These are phyloP conservation scores for Dalbergia cultrata DNA, from an alignment of 306 rosid genomes.

Conservation along the genomic window DNA sequence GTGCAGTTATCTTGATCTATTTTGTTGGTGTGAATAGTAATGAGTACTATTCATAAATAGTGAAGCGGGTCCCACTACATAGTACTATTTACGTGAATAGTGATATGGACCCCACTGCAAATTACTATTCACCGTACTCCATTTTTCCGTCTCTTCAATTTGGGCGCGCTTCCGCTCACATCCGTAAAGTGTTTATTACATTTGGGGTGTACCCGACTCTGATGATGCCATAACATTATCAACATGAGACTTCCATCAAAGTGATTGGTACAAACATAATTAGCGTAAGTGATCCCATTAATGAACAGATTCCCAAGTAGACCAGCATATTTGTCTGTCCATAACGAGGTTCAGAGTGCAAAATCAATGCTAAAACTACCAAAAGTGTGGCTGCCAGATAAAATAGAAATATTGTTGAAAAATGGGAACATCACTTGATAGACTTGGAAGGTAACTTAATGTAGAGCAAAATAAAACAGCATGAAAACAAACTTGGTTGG, in stretches of 20 bases:
- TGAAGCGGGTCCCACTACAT: too few species aligned
- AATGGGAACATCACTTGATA: conserved; percentile 33
- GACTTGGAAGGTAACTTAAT: background rate
- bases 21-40: too few species aligned
- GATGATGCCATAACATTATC: too few species aligned
- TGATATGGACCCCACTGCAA: too few species aligned
- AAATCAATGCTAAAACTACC: conserved; percentile 72
- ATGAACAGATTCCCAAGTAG: conserved; percentile 75
- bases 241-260: conserved; percentile 23
- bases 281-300: conserved; percentile 94
- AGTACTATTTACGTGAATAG: too few species aligned
- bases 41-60: too few species aligned
- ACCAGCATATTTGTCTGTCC: conserved; percentile 84
- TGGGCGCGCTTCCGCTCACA: too few species aligned
- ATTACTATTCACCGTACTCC: too few species aligned
- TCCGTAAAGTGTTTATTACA: too few species aligned
- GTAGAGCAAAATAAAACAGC: background rate
- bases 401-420: conserved; percentile 66
- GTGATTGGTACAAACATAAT: conserved; percentile 31
- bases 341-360: conserved; percentile 84
- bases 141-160: too few species aligned
- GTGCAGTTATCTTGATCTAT: too few species aligned
- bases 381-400: conserved; percentile 71
- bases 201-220: too few species aligned
- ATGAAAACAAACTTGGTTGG: conserved; percentile 70